Base-by-base conservation (phyloP, 2,329 filamentous ascomycete genomes). In the Beauveria sp. region DNA sequence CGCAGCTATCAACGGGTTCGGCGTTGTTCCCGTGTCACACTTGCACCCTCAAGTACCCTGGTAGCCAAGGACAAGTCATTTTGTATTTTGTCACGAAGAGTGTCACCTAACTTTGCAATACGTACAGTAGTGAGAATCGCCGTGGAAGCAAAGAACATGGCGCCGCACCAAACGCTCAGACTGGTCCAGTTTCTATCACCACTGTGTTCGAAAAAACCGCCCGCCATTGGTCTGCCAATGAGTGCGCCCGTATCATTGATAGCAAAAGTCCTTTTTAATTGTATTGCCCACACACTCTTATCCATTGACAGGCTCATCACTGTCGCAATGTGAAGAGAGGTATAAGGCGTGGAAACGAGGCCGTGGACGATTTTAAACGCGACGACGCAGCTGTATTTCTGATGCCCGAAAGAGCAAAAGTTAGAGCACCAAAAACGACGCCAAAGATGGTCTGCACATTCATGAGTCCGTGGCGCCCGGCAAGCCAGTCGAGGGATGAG, bases 401-500 rank as follows among this genome's bases (percentile, higher is more conserved):
- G 24, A 61, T 54, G 20, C 57, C 64, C 20, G 56, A 46, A 20
- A 61, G 59, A 30, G 60, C 28, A 42, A 65, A 65, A 3, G 64
- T 43, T 5, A 66, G 18, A 2, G 55, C 30, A 3, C 51, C 61
- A 6, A 63, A 63, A 6, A 59, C 56, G 18, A 65, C 20, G 26
- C 59, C 64, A 42, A 63, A 62, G 18, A 63, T 42, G 3, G 63
- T 45, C 49, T 62, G 62, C 20, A 64, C 28, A 8, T 42, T 65
- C 53, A 64, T 62, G 16, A 62, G 64, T 14, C 63, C 65, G 42
- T 62, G 57, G 20, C 58, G 50, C 22, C 62, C 64, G 18, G 64
- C 64, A 10, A 65, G 30, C 62, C 58, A 64, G 57, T 64, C 65
- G 28, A 5, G 65, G 65, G 1, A 61, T 56, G 18, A 66, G 52